A percentile compares a stretch with the other conserved stretches of the same genome.
Conservation (phyloP, 139 green algal species). For the Eudorina sp. region DNA sequence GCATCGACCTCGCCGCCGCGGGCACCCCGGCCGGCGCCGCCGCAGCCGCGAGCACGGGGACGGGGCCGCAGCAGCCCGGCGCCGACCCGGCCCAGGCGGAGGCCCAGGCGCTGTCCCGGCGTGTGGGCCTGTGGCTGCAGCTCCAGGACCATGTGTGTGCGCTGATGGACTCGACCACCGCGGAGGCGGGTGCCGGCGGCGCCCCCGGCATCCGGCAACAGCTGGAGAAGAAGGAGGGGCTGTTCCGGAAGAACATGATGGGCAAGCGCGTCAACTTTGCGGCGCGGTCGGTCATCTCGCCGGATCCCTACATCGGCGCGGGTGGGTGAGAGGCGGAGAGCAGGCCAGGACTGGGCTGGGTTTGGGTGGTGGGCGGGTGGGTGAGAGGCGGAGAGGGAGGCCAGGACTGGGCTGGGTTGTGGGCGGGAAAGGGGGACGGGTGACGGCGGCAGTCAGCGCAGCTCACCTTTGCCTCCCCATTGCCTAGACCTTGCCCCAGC, state of each 20-base stretch:
- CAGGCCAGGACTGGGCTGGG: not conserved
- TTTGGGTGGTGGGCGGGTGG: not conserved
- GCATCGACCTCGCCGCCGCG: slow-evolving; percentile 77
- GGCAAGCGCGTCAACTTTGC: slow-evolving; percentile 99
- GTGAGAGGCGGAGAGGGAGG: too few species aligned
- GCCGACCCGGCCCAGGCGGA: not conserved
- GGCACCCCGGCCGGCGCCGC: slow-evolving; percentile 22
- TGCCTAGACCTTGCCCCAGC: not conserved
- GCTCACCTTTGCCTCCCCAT: too few species aligned
- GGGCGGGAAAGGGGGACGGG: not conserved
- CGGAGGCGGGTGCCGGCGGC: slow-evolving; percentile 48
- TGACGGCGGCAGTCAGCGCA: not conserved
- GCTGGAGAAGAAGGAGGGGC: slow-evolving; percentile 96
- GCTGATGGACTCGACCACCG: slow-evolving; percentile 89
- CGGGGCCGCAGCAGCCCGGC: not conserved
- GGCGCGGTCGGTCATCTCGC: slow-evolving; percentile 95
- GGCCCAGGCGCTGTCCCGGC: slow-evolving; percentile 62
- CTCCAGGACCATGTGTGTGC: slow-evolving; percentile 90
- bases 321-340: not conserved
- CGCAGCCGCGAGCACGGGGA: too few species aligned
- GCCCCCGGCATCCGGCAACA: slow-evolving; percentile 78
- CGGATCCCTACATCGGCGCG: slow-evolving; percentile 92
- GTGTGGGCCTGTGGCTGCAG: slow-evolving; percentile 79
- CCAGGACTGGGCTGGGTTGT: too few species aligned
- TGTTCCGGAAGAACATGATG: slow-evolving; percentile 99